Evolutionary conservation across 2,329 filamentous ascomycete genomes (phyloP).

Genomic region (Knoxdaviesia capensis): DNA sequence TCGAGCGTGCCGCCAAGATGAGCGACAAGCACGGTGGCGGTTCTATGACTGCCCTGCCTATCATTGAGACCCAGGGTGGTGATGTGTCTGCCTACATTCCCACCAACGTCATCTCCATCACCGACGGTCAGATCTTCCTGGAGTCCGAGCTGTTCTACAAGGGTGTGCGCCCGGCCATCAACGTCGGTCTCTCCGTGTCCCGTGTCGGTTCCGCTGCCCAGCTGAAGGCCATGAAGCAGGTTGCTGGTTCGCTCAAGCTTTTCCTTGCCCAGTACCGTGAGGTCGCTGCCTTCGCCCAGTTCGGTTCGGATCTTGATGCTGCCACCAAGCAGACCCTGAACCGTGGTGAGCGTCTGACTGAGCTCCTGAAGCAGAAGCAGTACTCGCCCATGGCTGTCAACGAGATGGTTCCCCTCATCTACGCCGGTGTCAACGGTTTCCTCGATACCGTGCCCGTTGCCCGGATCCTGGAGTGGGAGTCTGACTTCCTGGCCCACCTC

Average conservation of each 20-base stretch:
- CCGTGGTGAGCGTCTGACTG: slow-evolving; percentile 97
- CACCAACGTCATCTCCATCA: slow-evolving; percentile 99
- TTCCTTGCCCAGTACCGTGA: slow-evolving; percentile 99
- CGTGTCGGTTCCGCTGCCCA: slow-evolving; percentile 99
- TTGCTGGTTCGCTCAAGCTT: slow-evolving; percentile 97
- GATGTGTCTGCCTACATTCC: slow-evolving; percentile 99
- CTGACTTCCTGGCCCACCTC: slow-evolving; percentile 83
- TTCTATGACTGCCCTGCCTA: slow-evolving; percentile 87
- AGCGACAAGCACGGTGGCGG: slow-evolving; percentile 87
- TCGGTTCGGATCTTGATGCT: slow-evolving; percentile 98
- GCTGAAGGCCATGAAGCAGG: slow-evolving; percentile 99
- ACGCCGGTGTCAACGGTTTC: slow-evolving; percentile 93
- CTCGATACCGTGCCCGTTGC: slow-evolving; percentile 72
- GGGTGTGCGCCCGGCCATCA: slow-evolving; percentile 98
- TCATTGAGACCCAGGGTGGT: slow-evolving; percentile 99
- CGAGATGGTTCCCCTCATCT: slow-evolving; percentile 99
- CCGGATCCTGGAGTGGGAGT: slow-evolving; percentile 89
- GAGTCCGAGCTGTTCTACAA: slow-evolving; percentile 99
- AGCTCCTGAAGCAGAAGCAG: slow-evolving; percentile 99
- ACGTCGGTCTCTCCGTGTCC: slow-evolving; percentile 99
- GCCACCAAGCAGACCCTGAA: slow-evolving; percentile 95
- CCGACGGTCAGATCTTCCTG: slow-evolving; percentile 99
- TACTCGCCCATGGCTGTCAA: slow-evolving; percentile 97
- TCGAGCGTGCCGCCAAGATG: slow-evolving; percentile 99
- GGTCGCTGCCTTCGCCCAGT: slow-evolving; percentile 97